Evolutionary conservation across 352 stramenopile genomes (phyloP).

Genomic region (Saprolegnia parasitica): DNA sequence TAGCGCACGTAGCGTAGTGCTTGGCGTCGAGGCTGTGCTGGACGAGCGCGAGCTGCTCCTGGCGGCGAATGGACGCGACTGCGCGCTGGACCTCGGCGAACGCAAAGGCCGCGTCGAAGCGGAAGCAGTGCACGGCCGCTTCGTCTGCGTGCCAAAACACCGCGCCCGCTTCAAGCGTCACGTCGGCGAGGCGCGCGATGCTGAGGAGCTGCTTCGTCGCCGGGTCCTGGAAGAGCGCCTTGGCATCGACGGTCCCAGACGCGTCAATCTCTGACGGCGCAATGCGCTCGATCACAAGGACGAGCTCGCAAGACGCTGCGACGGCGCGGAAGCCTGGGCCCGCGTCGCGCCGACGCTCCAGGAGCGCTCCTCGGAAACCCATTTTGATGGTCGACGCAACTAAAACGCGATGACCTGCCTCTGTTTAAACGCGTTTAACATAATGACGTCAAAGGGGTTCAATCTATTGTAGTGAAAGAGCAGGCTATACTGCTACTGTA

Average conservation of each 20-base stretch:
- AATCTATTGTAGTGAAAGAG: too few relatives aligned
- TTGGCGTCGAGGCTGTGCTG: constrained; percentile 14
- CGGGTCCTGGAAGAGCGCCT: constrained; percentile 50
- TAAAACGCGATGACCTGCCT: constrained; percentile 1
- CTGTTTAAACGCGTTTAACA: constrained; percentile 6
- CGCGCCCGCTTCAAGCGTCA: constrained; percentile 42
- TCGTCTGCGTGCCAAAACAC: constrained; percentile 42
- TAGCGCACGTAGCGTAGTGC: constrained; percentile 21
- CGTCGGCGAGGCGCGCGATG: constrained; percentile 42
- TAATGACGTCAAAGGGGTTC: too few relatives aligned
- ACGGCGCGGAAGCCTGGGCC: constrained; percentile 48
- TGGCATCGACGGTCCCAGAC: constrained; percentile 39
- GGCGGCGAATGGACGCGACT: constrained; percentile 9
- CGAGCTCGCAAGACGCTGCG: constrained; percentile 42
- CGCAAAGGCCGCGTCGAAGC: constrained; percentile 16
- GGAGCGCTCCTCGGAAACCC: constrained; percentile 66
- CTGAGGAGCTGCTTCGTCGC: constrained; percentile 52
- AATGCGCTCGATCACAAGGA: constrained; percentile 33
- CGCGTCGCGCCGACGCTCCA: constrained; percentile 38
- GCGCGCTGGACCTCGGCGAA: constrained; percentile 20
- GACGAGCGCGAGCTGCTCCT: constrained; percentile 22
- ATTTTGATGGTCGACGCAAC: constrained; percentile 31
- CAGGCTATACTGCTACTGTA: too few relatives aligned
- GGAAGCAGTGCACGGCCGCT: constrained; percentile 21
- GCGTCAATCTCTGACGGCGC: constrained; percentile 28